Evolutionary conservation across 1,139 yeast genomes (phyloP).

Genomic region (Pichia sp.): DNA sequence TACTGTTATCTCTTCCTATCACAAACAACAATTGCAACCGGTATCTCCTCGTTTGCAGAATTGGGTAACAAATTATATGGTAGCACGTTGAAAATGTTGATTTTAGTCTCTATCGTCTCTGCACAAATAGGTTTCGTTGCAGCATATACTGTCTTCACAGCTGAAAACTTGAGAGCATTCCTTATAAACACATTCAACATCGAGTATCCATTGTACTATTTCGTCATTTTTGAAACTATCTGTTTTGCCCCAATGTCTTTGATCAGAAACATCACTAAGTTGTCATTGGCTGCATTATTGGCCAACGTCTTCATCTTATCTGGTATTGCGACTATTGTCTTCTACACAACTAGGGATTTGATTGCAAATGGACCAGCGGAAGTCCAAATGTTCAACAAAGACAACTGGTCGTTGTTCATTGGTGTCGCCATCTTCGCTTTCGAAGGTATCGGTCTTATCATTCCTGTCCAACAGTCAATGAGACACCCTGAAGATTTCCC

Average conservation of each 20-base stretch:
- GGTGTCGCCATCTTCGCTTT: conserved; percentile 83
- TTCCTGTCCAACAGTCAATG: conserved; percentile 80
- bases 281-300: conserved; percentile 63
- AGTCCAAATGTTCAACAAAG: conserved; percentile 47
- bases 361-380: conserved; percentile 49
- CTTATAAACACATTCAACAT: conserved; percentile 44
- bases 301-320: conserved; percentile 65
- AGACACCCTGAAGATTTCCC: conserved; percentile 70
- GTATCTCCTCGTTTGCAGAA: conserved; percentile 73
- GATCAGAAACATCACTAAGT: conserved; percentile 67
- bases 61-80: conserved; percentile 68
- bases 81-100: conserved; percentile 52
- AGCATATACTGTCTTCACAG: conserved; percentile 71
- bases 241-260: conserved; percentile 67
- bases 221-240: conserved; percentile 56
- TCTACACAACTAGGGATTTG: conserved; percentile 50
- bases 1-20: conserved; percentile 69
- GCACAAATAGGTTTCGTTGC: conserved; percentile 80
- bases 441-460: conserved; percentile 76
- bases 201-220: conserved; percentile 35
- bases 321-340: conserved; percentile 64
- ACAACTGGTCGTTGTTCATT: conserved; percentile 68
- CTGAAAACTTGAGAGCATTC: conserved; percentile 66
- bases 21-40: conserved; percentile 52
- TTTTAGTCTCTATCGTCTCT: conserved; percentile 59